Base-by-base conservation (phyloP, 176 grass and related monocot species). In the Paspalum vaginatum region DNA sequence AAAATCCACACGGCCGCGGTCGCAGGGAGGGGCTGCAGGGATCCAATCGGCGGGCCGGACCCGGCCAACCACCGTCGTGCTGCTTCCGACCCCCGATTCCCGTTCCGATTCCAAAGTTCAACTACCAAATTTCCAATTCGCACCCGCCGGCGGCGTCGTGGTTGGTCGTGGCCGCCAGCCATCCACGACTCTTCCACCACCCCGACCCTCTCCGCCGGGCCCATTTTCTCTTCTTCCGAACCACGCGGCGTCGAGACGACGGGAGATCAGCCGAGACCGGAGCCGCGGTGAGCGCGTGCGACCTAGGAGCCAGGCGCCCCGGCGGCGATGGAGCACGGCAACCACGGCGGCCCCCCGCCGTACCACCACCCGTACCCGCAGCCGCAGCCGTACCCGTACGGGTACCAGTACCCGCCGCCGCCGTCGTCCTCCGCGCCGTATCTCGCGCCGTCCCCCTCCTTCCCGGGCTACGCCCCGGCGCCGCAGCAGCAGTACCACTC, bases 401-500 rank as follows among this genome's bases (percentile, higher is more conserved):
- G 67, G 44, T 61, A 82, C 53, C 68, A 60, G 65, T 82, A 82
- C 68, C 82, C 83, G 46, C 77, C 62, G 8, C 53, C 66, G 55
- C 16, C 74, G 72, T 16, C 44, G 56, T 18, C 83, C 46, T 43
- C 51, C 43, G 21, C 66, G 18, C 52, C 86, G 40, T 90, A 83
- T 74, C 85, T 90, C 79, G 24, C 75, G 5, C 82, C 82, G 46
- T 84, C 91, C n/a, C 49, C 44, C 0, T 77, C 89, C 44, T 91
- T 91, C 83, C 83, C 61, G 14, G 56, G 45, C 2, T 85, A 85
- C 22, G 50, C 86, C 21, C 56, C 82, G 17, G 32, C 74, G 25
- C 62, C 79, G 57, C 85, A 77, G 57, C 85, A 85, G 25, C 82
- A 85, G 37, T 86, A 79, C 80, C 77, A 91, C 53, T 94, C 89